Conservation (phyloP, 1,284 basidiomycete genomes). For the Sporisorium exsertum region DNA sequence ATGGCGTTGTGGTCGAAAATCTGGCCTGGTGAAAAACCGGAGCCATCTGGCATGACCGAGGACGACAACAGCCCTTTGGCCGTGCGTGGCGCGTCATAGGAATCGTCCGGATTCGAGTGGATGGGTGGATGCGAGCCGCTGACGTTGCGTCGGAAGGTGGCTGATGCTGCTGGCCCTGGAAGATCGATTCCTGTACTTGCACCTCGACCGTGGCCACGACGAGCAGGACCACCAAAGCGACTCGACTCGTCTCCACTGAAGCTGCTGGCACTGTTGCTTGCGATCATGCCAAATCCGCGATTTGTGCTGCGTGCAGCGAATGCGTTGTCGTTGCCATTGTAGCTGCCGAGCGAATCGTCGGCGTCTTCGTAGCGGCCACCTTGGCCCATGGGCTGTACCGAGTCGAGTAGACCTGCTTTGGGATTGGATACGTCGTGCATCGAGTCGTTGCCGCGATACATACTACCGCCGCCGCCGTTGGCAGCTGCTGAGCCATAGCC, state of each 20-base stretch:
- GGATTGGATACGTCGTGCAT: conserved; percentile 41
- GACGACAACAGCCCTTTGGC: conserved; percentile 5
- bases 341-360: conserved; percentile 38
- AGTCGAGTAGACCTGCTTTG: conserved; percentile 40
- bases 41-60: conserved; percentile 41
- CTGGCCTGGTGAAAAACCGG: conserved; percentile 48
- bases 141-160: conserved; percentile 49
- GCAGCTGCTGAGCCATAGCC: conserved; percentile 43
- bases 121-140: conserved; percentile 47
- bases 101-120: conserved; percentile 19
- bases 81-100: conserved; percentile 33
- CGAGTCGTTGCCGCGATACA: conserved; percentile 22
- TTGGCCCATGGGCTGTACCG: conserved; percentile 48
- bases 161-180: conserved; percentile 42
- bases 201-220: conserved; percentile 41
- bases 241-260: conserved; percentile 30
- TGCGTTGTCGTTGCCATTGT: conserved; percentile 16
- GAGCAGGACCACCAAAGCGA: conserved; percentile 16
- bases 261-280: conserved; percentile 34
- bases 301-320: not conserved
- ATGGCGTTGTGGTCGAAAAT: conserved; percentile 38
- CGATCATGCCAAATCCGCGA: conserved; percentile 36
- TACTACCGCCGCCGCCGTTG: not conserved
- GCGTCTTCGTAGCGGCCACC: conserved; percentile 45
- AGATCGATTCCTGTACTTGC: conserved; percentile 48